A percentile compares a stretch with the other conserved stretches of the same genome.
These are phyloP conservation scores for Parachlorella kessleri DNA, from an alignment of 139 green algal species.

Conservation along the genomic window DNA sequence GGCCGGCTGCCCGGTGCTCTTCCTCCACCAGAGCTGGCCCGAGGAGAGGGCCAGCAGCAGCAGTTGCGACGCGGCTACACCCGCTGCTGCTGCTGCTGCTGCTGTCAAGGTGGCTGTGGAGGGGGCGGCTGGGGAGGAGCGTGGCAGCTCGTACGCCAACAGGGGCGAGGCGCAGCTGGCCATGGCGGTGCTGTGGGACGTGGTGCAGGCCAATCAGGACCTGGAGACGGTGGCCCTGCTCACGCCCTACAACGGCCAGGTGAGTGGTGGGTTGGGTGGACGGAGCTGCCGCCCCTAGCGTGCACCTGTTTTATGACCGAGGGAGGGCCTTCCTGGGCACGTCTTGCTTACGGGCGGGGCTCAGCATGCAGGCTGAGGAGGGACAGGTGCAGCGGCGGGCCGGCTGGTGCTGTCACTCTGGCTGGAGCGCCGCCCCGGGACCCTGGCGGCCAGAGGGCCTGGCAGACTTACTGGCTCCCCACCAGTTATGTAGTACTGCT, in stretches of 20 bases:
- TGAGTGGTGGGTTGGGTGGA: too few relatives aligned
- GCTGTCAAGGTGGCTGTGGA: not conserved
- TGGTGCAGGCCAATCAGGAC: conserved; percentile 33
- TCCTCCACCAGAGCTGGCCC: conserved; percentile 42
- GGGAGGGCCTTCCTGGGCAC: too few relatives aligned
- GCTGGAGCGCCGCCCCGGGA: too few relatives aligned
- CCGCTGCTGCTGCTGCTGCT: not conserved
- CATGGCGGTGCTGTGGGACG: conserved; percentile 36
- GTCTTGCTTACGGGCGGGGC: too few relatives aligned
- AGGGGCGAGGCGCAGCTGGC: conserved; percentile 62
- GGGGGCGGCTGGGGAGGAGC: not conserved
- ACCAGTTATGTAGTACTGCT: too few relatives aligned
- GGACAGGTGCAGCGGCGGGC: too few relatives aligned
- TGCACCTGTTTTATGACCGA: too few relatives aligned
- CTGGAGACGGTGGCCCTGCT: conserved; percentile 71
- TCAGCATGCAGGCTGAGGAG: too few relatives aligned
- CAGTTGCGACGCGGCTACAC: not conserved
- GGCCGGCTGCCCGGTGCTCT: conserved; percentile 45
- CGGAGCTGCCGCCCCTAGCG: too few relatives aligned
- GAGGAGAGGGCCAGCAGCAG: conserved; percentile 35
- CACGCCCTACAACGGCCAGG: conserved; percentile 81
- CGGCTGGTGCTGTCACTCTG: too few relatives aligned
- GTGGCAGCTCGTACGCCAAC: conserved; percentile 64
- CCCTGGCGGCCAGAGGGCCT: too few relatives aligned
- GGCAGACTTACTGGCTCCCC: too few relatives aligned